These are phyloP conservation scores for Yamadazyma friedrichii DNA, from an alignment of 1,139 yeast genomes.

Conservation along the genomic window DNA sequence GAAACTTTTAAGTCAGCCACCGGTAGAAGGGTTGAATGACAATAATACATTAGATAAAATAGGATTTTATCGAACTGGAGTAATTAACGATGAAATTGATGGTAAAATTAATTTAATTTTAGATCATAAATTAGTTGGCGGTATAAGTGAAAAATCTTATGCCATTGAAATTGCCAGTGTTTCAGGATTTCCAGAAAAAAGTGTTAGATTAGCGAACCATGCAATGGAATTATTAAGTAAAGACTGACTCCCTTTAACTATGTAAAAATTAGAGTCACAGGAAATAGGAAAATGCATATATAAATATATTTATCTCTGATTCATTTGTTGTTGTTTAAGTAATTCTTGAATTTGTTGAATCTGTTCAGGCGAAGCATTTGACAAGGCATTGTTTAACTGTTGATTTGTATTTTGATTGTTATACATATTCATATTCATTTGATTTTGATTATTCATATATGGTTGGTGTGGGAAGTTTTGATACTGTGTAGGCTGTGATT, in stretches of 20 bases:
- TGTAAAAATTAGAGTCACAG: too few species aligned
- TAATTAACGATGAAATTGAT: slow-evolving; percentile 21
- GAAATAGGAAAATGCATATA: not conserved
- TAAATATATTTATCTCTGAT: not conserved
- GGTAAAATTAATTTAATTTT: slow-evolving; percentile 37
- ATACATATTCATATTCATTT: slow-evolving; percentile 3
- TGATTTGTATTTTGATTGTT: slow-evolving; percentile 17
- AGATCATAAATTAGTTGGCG: slow-evolving; percentile 64
- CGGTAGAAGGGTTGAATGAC: slow-evolving; percentile 24
- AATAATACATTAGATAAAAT: slow-evolving; percentile 22
- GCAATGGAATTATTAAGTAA: slow-evolving; percentile 24
- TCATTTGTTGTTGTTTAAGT: slow-evolving; percentile 13
- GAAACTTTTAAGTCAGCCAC: slow-evolving; percentile 17
- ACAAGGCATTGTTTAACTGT: slow-evolving; percentile 13
- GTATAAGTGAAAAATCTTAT: slow-evolving; percentile 74
- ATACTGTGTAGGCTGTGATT: slow-evolving; percentile 8
- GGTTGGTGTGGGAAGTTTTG: slow-evolving; percentile 13
- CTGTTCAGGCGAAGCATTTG: slow-evolving; percentile 19
- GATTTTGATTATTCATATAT: not conserved
- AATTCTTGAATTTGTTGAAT: slow-evolving; percentile 32
- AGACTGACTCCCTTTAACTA: too few species aligned
- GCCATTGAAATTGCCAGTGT: slow-evolving; percentile 81
- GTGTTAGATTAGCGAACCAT: slow-evolving; percentile 49
- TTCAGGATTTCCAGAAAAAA: slow-evolving; percentile 78
- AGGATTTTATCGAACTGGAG: slow-evolving; percentile 52